Evolutionary conservation across 108 stramenopile species (phyloP), one percentile per base, ranked within the genome.

Genomic region (Nannochloropsis salina): DNA sequence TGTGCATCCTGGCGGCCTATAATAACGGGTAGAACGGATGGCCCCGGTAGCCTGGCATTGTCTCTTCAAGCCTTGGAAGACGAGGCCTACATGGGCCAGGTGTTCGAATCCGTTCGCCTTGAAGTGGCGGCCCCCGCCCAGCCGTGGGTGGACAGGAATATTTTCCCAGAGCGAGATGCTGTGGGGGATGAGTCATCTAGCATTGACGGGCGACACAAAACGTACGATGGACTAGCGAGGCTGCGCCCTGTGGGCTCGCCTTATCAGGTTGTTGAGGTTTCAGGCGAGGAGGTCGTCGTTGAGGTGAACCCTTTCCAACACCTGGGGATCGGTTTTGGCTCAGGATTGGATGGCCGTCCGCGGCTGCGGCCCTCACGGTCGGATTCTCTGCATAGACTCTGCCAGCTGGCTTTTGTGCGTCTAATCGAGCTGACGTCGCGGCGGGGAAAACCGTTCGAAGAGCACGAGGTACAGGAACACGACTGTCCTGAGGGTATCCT

Each of bases 41-140:
- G n/a, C n/a, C 8, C 61, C n/a, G 61, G 20, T 74, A 2, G 61
- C 4, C n/a, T 74, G 61, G 61, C 61, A n/a, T n/a, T n/a, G 15
- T n/a, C 20, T 74, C 61, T 74, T 74, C 61, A 74, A n/a, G 61
- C 15, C 20, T 3, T 74, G 61, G 61, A 74, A 15, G 61, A 74
- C n/a, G 61, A 74, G n/a, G 61, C 61, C 61, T 74, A 74, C n/a
- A 74, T 74, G 61, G 61, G 61, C 20, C 61, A n/a, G 61, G 15
- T 74, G 8, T 74, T 74, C 61, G 61, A 74, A 74, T 3, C n/a
- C 61, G 15, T 74, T n/a, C 61, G 61, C 15, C 61, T 15, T n/a
- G 61, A 74, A 74, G 61, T 74, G 20, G 8, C 5, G 3, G n/a
- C 15, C n/a, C 61, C 61, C n/a, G 61, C 61, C 61, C 61, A 74